A percentile compares a stretch with the other conserved stretches of the same genome.
Conservation (phyloP, 352 stramenopile species). For the Globisporangium sylvaticum region DNA sequence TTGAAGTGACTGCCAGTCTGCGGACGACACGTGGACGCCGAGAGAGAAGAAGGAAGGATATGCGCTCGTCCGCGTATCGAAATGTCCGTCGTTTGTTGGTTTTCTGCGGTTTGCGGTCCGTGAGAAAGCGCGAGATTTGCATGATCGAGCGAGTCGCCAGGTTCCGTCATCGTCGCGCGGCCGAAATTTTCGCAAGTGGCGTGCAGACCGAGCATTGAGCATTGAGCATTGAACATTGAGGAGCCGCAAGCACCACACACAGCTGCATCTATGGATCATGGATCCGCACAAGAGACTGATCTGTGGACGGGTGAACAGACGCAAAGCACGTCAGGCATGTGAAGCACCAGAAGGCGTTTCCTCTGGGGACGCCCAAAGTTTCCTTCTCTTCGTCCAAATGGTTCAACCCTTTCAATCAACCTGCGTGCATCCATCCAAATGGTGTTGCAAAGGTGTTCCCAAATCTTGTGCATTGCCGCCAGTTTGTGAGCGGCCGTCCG, state of each 20-base stretch:
- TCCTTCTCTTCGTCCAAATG: background rate
- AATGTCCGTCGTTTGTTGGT: too few species aligned
- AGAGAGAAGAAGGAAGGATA: background rate
- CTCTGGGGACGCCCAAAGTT: background rate
- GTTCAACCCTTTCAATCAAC: background rate
- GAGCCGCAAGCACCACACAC: background rate
- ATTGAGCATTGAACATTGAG: background rate
- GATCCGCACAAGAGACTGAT: background rate
- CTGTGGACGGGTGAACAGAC: background rate
- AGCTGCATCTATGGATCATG: background rate
- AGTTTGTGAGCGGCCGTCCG: background rate
- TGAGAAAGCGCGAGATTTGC: background rate
- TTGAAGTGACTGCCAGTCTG: background rate
- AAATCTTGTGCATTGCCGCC: background rate
- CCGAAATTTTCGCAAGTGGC: background rate
- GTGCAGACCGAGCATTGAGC: background rate
- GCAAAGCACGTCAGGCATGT: background rate
- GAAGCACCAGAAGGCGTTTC: background rate
- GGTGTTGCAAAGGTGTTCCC: background rate
- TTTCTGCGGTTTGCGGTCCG: too few species aligned
- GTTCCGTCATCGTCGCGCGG: background rate
- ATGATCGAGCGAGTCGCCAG: background rate
- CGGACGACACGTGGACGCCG: background rate
- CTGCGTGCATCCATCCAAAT: background rate
- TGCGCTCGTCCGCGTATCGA: background rate